Evolutionary conservation across 2,329 filamentous ascomycete genomes (phyloP).

Genomic region (Eutypella sp.): DNA sequence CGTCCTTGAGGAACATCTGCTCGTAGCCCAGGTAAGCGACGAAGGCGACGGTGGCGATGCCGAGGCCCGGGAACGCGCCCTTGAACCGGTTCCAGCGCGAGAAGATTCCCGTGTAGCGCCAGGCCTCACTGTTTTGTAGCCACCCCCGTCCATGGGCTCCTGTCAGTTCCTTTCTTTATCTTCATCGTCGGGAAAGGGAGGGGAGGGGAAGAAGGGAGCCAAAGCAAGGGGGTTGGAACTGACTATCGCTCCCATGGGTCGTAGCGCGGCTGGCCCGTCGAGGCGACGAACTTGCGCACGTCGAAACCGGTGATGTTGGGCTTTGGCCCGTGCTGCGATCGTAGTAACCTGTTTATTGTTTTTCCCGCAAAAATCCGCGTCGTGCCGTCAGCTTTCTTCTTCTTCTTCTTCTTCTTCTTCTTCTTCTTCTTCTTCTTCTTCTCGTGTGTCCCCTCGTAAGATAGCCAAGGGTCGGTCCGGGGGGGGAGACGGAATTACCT

Average conservation of each 20-base stretch:
- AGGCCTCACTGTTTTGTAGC: slow-evolving; percentile 68
- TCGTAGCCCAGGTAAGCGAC: slow-evolving; percentile 86
- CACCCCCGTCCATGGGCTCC: slow-evolving; percentile 5
- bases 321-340: slow-evolving; percentile 41
- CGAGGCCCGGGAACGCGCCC: slow-evolving; percentile 80
- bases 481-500: too few species aligned
- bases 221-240: slow-evolving; percentile 27
- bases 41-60: slow-evolving; percentile 89
- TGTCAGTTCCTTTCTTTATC: background rate
- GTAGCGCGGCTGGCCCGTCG: slow-evolving; percentile 58
- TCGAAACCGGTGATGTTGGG: slow-evolving; percentile 91
- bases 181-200: too few species aligned
- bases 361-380: too few species aligned
- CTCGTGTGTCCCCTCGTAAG: too few species aligned
- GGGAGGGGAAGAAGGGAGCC: background rate
- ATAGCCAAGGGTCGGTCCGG: too few species aligned
- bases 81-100: slow-evolving; percentile 86
- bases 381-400: too few species aligned
- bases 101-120: slow-evolving; percentile 89
- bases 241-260: slow-evolving; percentile 64
- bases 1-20: slow-evolving; percentile 75
- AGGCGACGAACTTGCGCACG: slow-evolving; percentile 70
- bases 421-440: too few species aligned
- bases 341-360: slow-evolving; percentile 40
- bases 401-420: too few species aligned